Percentiles rank a stretch among this genome's conserved stretches.
These are phyloP conservation scores for Fusarium chuoi DNA, from an alignment of 2,329 filamentous ascomycete genomes.

Conservation along the genomic window DNA sequence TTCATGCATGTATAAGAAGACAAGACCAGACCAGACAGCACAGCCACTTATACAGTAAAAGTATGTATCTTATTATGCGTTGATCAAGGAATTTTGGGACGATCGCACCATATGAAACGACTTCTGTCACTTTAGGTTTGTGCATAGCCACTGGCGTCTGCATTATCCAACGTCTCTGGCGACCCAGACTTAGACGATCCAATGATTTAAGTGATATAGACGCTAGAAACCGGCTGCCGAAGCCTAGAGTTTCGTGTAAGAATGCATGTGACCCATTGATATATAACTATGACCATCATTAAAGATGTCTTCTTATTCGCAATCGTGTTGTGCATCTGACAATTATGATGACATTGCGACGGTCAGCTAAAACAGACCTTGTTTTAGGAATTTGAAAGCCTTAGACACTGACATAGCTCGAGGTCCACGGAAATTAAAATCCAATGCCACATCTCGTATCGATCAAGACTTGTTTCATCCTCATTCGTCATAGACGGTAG, in stretches of 20 bases:
- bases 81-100: neutral
- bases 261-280: neutral
- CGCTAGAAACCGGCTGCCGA: slow-evolving; percentile 7
- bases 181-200: neutral
- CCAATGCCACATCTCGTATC: slow-evolving; percentile 21
- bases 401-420: slow-evolving; percentile 17
- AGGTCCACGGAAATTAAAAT: slow-evolving; percentile 4
- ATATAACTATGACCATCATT: neutral
- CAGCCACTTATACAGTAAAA: neutral
- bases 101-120: slow-evolving; percentile 8
- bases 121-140: neutral
- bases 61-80: neutral
- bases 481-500: slow-evolving; percentile 22
- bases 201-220: neutral
- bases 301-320: slow-evolving; percentile 8
- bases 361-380: neutral
- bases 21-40: neutral
- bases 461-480: slow-evolving; percentile 12
- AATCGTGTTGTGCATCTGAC: slow-evolving; percentile 5
- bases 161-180: neutral
- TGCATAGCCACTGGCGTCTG: neutral
- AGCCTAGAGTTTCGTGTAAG: slow-evolving; percentile 11
- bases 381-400: neutral
- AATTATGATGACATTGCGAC: slow-evolving; percentile 2
- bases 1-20: neutral